Percentiles rank a stretch among this genome's conserved stretches.
phyloP scores from a whole-genome alignment of 2,329 filamentous ascomycete species.

The Cladosporium sp. region DNA sequence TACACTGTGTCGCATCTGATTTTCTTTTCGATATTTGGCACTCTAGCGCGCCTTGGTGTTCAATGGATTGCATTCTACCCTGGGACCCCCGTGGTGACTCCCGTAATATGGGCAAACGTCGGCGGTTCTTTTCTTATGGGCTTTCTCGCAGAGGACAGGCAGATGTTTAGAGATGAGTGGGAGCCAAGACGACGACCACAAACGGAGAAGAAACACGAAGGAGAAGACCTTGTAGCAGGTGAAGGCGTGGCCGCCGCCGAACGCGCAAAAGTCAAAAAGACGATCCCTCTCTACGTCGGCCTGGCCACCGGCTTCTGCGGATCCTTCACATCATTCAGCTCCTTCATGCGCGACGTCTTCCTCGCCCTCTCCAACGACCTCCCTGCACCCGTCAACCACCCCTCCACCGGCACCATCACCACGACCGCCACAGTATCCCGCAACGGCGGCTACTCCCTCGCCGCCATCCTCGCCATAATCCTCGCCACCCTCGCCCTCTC shows the following conservation, averaged over 20 bases:
- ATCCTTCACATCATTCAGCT: conserved; percentile 83
- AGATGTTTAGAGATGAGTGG: conserved; percentile 66
- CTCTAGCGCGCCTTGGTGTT: conserved; percentile 73
- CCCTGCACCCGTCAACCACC: conserved; percentile 43
- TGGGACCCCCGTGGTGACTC: conserved; percentile 66
- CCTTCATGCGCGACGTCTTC: conserved; percentile 75
- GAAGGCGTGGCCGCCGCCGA: conserved; percentile 23
- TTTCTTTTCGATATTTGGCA: conserved; percentile 79
- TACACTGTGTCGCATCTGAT: conserved; percentile 75
- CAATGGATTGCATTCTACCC: conserved; percentile 74
- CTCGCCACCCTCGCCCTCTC: conserved; percentile 66
- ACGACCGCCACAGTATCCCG: conserved; percentile 37
- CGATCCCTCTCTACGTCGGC: conserved; percentile 80
- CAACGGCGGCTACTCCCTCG: conserved; percentile 72
- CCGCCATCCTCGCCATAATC: conserved; percentile 71
- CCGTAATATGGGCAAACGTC: conserved; percentile 82
- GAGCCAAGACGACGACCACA: conserved; percentile 32
- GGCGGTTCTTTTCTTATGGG: conserved; percentile 77
- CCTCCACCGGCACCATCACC: conserved; percentile 16
- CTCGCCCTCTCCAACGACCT: conserved; percentile 72
- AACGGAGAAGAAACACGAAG: conserved; percentile 31
- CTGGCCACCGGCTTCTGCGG: conserved; percentile 83
- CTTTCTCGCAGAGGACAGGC: conserved; percentile 72
- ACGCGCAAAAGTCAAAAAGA: conserved; percentile 62
- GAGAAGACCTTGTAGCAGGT: conserved; percentile 9